These are phyloP conservation scores for Pharus latifolius DNA, from an alignment of 176 grass and related monocot genomes.

Conservation along the genomic window DNA sequence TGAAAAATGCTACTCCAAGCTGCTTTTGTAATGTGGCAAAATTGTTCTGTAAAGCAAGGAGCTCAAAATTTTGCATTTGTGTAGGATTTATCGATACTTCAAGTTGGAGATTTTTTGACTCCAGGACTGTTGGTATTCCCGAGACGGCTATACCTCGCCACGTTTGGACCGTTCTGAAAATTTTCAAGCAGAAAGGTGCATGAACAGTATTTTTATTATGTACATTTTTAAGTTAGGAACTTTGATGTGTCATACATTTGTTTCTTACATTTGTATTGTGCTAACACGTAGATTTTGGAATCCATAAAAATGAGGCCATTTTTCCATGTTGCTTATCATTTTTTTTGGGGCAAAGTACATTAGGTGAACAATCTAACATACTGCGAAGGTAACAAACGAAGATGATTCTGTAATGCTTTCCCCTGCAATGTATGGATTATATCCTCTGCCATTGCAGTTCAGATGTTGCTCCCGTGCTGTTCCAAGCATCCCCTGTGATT, in stretches of 20 bases:
- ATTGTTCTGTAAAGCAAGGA: neutral
- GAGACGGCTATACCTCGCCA: slow-evolving; percentile 22
- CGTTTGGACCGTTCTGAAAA: slow-evolving; percentile 39
- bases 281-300: neutral
- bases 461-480: neutral
- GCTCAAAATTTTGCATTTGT: neutral
- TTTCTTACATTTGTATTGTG: too few relatives aligned
- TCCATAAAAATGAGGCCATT: neutral
- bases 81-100: slow-evolving; percentile 60
- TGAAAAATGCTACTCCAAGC: neutral
- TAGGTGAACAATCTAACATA: neutral
- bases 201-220: neutral
- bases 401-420: neutral
- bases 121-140: slow-evolving; percentile 43
- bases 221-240: neutral
- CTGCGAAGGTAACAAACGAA: neutral
- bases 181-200: slow-evolving; percentile 44
- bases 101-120: slow-evolving; percentile 49
- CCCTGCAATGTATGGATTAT: neutral
- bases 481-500: neutral
- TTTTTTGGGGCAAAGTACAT: neutral
- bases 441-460: neutral
- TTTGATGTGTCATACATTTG: slow-evolving; percentile 15
- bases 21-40: neutral
- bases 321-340: neutral